Evolutionary conservation across 2,329 filamentous ascomycete species (phyloP).

Genomic region (Clonostachys rosea): DNA sequence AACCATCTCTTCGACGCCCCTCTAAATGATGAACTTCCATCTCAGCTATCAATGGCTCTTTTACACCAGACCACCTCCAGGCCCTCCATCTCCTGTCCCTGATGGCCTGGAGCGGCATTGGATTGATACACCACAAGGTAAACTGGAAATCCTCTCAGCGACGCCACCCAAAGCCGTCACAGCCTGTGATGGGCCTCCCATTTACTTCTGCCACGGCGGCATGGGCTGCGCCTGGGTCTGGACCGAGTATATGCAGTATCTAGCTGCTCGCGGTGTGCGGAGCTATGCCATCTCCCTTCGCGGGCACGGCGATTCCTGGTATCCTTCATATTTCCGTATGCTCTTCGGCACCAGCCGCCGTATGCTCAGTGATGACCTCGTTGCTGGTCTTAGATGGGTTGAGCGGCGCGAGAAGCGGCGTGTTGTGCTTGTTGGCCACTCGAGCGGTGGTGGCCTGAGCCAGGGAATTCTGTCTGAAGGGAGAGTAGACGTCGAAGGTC

Average conservation of each 20-base stretch:
- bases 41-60: background rate
- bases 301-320: conserved; percentile 47
- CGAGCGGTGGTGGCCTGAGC: conserved; percentile 42
- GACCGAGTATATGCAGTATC: conserved; percentile 44
- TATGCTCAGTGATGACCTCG: conserved; percentile 36
- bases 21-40: no score
- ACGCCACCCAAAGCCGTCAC: conserved; percentile 1
- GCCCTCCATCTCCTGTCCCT: conserved; percentile 17
- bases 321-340: conserved; percentile 42
- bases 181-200: conserved; percentile 20
- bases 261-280: conserved; percentile 34
- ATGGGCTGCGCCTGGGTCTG: conserved; percentile 50
- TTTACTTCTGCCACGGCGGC: conserved; percentile 50
- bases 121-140: conserved; percentile 34
- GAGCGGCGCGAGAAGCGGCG: conserved; percentile 8
- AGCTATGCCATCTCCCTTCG: conserved; percentile 49
- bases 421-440: conserved; percentile 43
- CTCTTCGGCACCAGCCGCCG: conserved; percentile 36
- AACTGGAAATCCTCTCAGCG: conserved; percentile 44
- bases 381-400: conserved; percentile 33
- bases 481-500: conserved; percentile 30
- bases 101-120: conserved; percentile 34
- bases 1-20: no score
- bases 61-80: background rate
- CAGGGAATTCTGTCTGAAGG: conserved; percentile 41